Evolutionary conservation across 2,329 filamentous ascomycete species (phyloP).

Genomic region (Penicillium crustosum): DNA sequence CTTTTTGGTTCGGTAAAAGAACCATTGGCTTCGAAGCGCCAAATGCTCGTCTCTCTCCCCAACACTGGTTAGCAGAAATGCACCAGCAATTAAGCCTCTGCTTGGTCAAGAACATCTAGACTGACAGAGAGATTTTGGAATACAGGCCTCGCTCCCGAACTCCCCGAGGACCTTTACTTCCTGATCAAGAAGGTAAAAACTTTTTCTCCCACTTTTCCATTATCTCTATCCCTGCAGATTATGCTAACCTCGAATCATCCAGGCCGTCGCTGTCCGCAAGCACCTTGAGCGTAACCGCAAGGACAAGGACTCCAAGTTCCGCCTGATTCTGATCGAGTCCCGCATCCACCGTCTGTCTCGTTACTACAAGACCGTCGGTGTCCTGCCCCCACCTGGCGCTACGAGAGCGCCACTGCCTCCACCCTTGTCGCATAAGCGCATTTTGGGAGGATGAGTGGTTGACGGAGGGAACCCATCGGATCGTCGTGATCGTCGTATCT

Average conservation of each 20-base stretch:
- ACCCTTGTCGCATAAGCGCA: constrained; percentile 81
- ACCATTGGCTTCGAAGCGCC: constrained; percentile 1
- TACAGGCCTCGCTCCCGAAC: constrained; percentile 95
- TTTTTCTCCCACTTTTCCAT: background rate
- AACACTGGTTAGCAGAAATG: constrained; percentile 32
- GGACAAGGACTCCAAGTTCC: constrained; percentile 99
- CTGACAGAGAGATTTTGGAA: constrained; percentile 86
- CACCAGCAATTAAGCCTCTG: constrained; percentile 67
- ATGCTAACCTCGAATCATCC: constrained; percentile 11
- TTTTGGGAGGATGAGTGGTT: constrained; percentile 21
- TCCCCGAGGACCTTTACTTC: constrained; percentile 99
- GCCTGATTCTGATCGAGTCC: constrained; percentile 99
- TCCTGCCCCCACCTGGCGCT: constrained; percentile 90
- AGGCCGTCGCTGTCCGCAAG: constrained; percentile 99
- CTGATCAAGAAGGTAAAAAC: constrained; percentile 94
- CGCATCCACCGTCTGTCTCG: constrained; percentile 99
- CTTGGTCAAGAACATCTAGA: constrained; percentile 66
- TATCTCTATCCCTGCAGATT: background rate
- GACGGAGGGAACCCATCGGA: constrained; percentile 15
- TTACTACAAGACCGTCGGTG: constrained; percentile 97
- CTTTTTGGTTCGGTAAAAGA: constrained; percentile 11
- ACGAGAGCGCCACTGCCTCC: constrained; percentile 95
- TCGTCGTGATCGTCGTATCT: constrained; percentile 14
- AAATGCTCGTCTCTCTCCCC: constrained; percentile 12
- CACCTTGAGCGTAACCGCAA: constrained; percentile 99